phyloP scores from a whole-genome alignment of 768 basidiomycete genomes.

The Dentipellis sp. region DNA sequence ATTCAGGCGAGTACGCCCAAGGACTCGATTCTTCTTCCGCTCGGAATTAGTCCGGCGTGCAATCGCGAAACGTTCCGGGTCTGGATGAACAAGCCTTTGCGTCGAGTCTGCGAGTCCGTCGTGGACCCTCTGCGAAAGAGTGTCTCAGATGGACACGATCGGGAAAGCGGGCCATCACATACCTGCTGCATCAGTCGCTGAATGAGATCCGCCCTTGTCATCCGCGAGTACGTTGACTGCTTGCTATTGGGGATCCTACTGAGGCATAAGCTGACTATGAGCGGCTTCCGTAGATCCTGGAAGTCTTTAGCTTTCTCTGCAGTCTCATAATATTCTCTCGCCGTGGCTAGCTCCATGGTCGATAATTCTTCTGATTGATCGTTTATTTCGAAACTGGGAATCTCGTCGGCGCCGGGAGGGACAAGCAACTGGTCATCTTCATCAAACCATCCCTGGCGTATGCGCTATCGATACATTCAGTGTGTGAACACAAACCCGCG shows the following conservation, averaged over 20 bases:
- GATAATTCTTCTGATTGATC: not conserved
- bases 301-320: not conserved
- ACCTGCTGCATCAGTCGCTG: not conserved
- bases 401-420: not conserved
- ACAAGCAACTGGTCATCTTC: not conserved
- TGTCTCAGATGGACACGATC: not conserved
- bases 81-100: not conserved
- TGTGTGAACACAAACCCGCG: not conserved
- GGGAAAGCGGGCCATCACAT: not conserved
- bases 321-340: no score
- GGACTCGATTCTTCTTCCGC: not conserved
- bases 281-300: not conserved
- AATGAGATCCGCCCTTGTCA: not conserved
- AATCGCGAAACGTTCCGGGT: not conserved
- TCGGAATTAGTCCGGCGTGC: not conserved
- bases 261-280: not conserved
- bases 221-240: not conserved
- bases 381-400: no score
- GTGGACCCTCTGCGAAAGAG: not conserved
- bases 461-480: not conserved
- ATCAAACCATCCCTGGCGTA: not conserved
- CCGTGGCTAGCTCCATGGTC: not conserved
- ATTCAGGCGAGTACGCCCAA: not conserved
- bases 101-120: not conserved
- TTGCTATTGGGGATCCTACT: not conserved